These are phyloP conservation scores for Ogataea methylovora DNA, from an alignment of 805 yeast genomes.

Conservation along the genomic window DNA sequence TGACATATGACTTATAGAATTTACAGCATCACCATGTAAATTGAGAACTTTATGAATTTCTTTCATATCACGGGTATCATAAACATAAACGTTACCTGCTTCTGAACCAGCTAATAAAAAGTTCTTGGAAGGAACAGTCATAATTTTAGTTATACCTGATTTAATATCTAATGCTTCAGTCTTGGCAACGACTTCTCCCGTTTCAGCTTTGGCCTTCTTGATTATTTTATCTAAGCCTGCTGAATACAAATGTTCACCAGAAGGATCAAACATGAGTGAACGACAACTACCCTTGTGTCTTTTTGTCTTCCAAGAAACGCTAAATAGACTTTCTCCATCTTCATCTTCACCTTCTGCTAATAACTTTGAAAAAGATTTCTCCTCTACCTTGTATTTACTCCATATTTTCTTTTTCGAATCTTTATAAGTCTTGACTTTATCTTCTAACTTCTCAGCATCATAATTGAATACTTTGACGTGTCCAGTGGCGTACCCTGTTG, in stretches of 20 bases:
- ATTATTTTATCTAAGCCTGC: constrained; percentile 76
- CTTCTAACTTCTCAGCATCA: constrained; percentile 39
- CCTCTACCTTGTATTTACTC: constrained; percentile 38
- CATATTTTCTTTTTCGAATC: constrained; percentile 20
- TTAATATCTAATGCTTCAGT: constrained; percentile 9
- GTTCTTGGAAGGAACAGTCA: constrained; percentile 38
- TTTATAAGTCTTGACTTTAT: constrained; percentile 12
- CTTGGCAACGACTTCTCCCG: constrained; percentile 72
- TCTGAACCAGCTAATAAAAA: constrained; percentile 61
- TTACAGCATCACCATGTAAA: constrained; percentile 74
- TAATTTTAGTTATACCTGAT: constrained; percentile 31
- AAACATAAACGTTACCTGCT: constrained; percentile 55
- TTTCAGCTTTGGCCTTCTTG: constrained; percentile 61
- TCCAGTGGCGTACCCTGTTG: constrained; percentile 79
- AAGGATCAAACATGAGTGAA: constrained; percentile 56
- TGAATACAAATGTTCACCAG: constrained; percentile 53
- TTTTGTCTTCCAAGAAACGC: constrained; percentile 69
- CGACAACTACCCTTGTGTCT: constrained; percentile 90
- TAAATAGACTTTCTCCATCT: constrained; percentile 16
- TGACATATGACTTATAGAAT: constrained; percentile 63
- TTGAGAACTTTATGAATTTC: constrained; percentile 38
- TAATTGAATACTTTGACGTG: constrained; percentile 58
- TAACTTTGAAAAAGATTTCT: constrained; percentile 3
- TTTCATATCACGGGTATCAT: constrained; percentile 47
- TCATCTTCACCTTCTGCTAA: constrained; percentile 15